These are phyloP conservation scores for Metschnikowia cubensis DNA, from an alignment of 805 yeast species.

Conservation along the genomic window DNA sequence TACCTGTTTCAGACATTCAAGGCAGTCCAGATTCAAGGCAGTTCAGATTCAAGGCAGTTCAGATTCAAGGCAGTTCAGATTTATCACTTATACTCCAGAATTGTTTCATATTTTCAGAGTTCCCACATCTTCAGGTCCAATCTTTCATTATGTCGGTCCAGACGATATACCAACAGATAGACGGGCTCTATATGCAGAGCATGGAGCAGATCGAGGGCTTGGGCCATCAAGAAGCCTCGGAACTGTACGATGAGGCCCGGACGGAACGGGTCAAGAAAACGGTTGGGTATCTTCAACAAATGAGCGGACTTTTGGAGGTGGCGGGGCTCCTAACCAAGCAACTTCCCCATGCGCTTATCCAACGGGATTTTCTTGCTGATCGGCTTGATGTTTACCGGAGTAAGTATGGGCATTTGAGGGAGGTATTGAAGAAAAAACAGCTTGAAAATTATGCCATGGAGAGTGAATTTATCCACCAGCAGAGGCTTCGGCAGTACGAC, in stretches of 20 bases:
- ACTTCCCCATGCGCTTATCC: background rate
- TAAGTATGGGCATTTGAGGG: constrained; percentile 21
- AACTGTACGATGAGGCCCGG: constrained; percentile 10
- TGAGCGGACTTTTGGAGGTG: constrained; percentile 18
- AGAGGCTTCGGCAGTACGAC: constrained; percentile 28
- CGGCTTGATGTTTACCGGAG: constrained; percentile 19
- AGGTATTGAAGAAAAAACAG: constrained; percentile 28
- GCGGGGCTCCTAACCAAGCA: constrained; percentile 11
- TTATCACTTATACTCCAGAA: too few species aligned
- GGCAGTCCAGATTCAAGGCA: too few species aligned
- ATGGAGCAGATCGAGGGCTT: constrained; percentile 2
- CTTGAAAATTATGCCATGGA: constrained; percentile 24
- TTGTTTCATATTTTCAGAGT: too few species aligned
- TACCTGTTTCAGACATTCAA: too few species aligned
- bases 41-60: too few species aligned
- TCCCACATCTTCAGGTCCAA: too few species aligned
- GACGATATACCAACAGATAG: background rate
- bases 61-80: too few species aligned
- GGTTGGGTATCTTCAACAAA: constrained; percentile 18
- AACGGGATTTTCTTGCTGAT: constrained; percentile 4
- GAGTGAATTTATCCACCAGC: constrained; percentile 27
- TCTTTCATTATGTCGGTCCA: background rate
- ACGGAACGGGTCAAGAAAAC: constrained; percentile 17
- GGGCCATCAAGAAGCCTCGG: background rate
- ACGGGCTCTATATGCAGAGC: constrained; percentile 1